Base-by-base conservation (phyloP, 352 stramenopile genomes). In the Globisporangium nagaii region DNA sequence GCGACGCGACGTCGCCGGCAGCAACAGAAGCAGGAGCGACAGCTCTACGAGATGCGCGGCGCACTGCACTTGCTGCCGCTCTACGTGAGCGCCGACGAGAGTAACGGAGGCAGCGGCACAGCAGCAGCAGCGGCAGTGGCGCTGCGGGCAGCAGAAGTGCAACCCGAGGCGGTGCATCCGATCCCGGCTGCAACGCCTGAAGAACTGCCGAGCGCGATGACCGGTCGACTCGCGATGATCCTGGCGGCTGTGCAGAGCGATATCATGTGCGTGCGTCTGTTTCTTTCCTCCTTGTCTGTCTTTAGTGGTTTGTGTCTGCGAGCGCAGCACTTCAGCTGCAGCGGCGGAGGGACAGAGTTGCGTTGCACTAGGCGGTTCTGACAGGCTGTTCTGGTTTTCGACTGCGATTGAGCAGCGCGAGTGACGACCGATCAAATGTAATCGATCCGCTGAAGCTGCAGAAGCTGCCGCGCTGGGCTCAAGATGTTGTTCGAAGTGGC, bases 61-160 rank as follows among this genome's bases (percentile, higher is more conserved):
- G 71, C 59, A 5, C 37, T 73, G 52, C 84, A 83, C 53, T 52
- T 88, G 46, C 75, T 79, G 39, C 75, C 80, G 47, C 66, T 90
- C 28, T 78, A 71, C 22, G 56, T 68, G 50, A 58, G 73, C n/a
- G 45, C 62, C 9, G 47, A 57, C 17, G 68, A 76, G 11, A 1
- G 24, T 3, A 48, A 6, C 27, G 43, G n/a, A 27, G 19, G 4
- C 10, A 24, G 25, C 11, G 27, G 43, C 10, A 10, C 27, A 36
- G 68, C 59, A 20, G 55, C 51, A 1, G 56, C 52, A 47, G 60
- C 67, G 24, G 63, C 73, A 44, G 56, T 44, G n/a, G n/a, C n/a
- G n/a, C n/a, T n/a, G n/a, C n/a, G n/a, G 22, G 51, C 25, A 13
- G 64, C 64, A 45, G 34, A 17, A 25, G 6, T 72, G 39, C 60